Conservation (phyloP, 2,329 filamentous ascomycete species). For the Aspergillus pseudoviridinutans region DNA sequence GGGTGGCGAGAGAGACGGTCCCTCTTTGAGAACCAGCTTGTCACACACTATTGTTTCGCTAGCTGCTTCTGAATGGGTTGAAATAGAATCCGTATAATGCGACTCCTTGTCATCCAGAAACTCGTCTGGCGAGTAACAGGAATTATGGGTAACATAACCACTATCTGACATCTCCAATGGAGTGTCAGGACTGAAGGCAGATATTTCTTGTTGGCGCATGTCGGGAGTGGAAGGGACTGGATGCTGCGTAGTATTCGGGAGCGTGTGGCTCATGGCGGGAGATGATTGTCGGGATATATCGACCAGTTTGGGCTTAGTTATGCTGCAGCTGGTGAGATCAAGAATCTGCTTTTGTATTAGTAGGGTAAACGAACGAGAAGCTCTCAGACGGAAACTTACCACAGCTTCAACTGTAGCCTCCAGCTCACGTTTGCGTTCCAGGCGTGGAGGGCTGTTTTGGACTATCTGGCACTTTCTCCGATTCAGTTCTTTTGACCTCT, state of each 20-base stretch:
- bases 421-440: slow-evolving; percentile 9
- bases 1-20: slow-evolving; percentile 11
- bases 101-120: slow-evolving; percentile 24
- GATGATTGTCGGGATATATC: slow-evolving; percentile 37
- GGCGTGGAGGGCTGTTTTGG: slow-evolving; percentile 4
- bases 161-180: slow-evolving; percentile 34
- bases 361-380: not conserved
- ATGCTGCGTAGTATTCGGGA: slow-evolving; percentile 22
- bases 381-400: slow-evolving; percentile 13
- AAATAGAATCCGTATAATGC: slow-evolving; percentile 25
- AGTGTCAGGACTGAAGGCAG: slow-evolving; percentile 38
- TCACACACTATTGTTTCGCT: slow-evolving; percentile 25
- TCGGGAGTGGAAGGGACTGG: slow-evolving; percentile 33
- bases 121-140: slow-evolving; percentile 23
- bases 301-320: slow-evolving; percentile 35
- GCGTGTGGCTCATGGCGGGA: slow-evolving; percentile 21
- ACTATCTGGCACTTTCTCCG: slow-evolving; percentile 16
- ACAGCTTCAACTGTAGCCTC: slow-evolving; percentile 20
- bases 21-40: slow-evolving; percentile 15
- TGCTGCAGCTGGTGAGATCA: slow-evolving; percentile 28
- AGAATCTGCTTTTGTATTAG: slow-evolving; percentile 22
- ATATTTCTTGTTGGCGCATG: slow-evolving; percentile 32
- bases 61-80: slow-evolving; percentile 23
- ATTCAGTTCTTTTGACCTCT: slow-evolving; percentile 25
- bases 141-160: slow-evolving; percentile 30